Percentiles rank a stretch among this genome's conserved stretches.
Evolutionary conservation across 2,329 filamentous ascomycete species (phyloP).

Genomic region (Westerdykella sp.): DNA sequence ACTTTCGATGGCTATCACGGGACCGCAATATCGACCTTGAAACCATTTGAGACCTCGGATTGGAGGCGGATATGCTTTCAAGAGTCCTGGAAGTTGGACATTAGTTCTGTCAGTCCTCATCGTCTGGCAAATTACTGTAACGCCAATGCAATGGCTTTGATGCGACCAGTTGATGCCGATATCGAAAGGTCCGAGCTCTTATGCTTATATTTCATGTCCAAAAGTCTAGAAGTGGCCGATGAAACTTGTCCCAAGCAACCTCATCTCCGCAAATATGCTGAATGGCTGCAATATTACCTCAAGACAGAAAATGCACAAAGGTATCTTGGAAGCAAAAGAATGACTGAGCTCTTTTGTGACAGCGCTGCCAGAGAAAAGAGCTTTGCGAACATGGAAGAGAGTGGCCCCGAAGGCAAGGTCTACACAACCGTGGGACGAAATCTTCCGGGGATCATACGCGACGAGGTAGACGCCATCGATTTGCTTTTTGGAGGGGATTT

Average conservation of each 20-base stretch:
- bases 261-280: slow-evolving; percentile 1
- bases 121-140: not conserved
- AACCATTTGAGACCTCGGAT: no score
- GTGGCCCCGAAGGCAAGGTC: slow-evolving; percentile 1
- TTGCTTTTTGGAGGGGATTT: not conserved
- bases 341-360: no score
- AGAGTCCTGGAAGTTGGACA: not conserved
- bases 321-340: not conserved
- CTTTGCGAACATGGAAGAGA: not conserved
- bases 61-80: not conserved
- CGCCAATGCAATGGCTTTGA: not conserved
- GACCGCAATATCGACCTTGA: no score
- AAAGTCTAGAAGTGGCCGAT: not conserved
- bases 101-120: not conserved
- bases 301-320: not conserved
- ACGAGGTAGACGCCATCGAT: not conserved
- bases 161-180: not conserved
- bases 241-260: not conserved
- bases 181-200: not conserved
- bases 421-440: slow-evolving; percentile 4
- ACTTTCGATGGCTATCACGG: not conserved
- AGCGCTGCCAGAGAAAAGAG: not conserved
- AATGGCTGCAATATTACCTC: not conserved
- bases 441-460: not conserved
- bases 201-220: slow-evolving; percentile 1